Conservation (phyloP, 495 filamentous ascomycete species). For the Penicillium ucsense region DNA sequence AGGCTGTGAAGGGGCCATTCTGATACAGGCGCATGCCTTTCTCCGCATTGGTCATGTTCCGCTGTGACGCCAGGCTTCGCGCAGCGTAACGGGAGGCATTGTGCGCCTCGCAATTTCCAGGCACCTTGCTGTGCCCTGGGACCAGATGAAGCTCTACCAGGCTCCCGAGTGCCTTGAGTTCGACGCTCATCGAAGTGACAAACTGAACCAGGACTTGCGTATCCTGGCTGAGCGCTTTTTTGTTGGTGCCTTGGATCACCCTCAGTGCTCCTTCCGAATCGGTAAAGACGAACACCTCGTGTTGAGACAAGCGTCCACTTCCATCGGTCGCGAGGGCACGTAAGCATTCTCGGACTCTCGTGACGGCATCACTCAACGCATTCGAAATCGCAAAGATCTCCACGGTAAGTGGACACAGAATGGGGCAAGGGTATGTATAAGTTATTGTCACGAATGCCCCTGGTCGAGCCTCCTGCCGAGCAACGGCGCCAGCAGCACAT, state of each 20-base stretch:
- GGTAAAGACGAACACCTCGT: background rate
- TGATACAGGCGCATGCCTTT: too few species aligned
- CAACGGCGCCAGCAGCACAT: background rate
- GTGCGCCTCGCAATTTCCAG: background rate
- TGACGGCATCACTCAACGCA: background rate
- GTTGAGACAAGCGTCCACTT: background rate
- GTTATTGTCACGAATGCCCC: background rate
- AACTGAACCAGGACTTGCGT: background rate
- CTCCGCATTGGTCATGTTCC: too few species aligned
- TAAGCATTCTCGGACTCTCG: background rate
- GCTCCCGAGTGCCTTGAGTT: background rate
- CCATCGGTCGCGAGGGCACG: background rate
- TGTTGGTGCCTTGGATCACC: background rate
- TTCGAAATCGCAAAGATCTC: constrained; percentile 3
- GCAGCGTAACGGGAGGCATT: background rate
- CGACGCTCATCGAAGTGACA: background rate
- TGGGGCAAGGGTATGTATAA: background rate
- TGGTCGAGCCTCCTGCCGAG: background rate
- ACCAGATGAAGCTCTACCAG: background rate
- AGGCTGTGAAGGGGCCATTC: too few species aligned
- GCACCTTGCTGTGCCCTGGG: background rate
- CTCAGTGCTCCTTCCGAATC: background rate
- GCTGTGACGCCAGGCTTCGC: too few species aligned
- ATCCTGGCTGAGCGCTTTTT: background rate
- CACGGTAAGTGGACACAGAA: background rate